Evolutionary conservation across 2,329 filamentous ascomycete genomes (phyloP).

Genomic region (Stemphylium beticola): DNA sequence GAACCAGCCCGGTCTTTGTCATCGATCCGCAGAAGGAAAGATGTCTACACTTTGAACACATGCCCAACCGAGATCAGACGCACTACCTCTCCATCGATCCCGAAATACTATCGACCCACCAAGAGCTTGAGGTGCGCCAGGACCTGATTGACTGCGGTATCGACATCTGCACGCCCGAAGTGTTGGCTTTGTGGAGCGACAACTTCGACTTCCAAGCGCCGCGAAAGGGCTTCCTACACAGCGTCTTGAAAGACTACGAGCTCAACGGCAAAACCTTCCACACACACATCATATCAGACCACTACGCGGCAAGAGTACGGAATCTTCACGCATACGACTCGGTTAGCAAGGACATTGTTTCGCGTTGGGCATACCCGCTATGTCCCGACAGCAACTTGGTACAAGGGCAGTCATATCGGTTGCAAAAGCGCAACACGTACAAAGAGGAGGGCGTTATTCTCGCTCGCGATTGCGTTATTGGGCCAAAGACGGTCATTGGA

Average conservation of each 20-base stretch:
- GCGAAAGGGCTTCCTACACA: conserved; percentile 85
- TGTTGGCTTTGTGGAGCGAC: conserved; percentile 93
- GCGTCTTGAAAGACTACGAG: conserved; percentile 95
- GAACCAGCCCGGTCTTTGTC: conserved; percentile 81
- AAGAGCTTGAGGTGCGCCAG: conserved; percentile 80
- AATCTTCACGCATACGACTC: conserved; percentile 90
- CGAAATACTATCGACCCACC: conserved; percentile 73
- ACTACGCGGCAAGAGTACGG: conserved; percentile 85
- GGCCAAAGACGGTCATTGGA: conserved; percentile 75
- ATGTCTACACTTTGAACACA: conserved; percentile 94
- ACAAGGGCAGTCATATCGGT: conserved; percentile 75
- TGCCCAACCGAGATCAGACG: conserved; percentile 70
- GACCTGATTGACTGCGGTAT: conserved; percentile 94
- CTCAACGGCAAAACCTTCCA: conserved; percentile 97
- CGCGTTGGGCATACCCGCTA: conserved; percentile 86
- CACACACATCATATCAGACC: conserved; percentile 79
- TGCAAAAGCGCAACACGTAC: conserved; percentile 73
- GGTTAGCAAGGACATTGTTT: conserved; percentile 84
- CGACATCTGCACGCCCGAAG: conserved; percentile 96
- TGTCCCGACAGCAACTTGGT: conserved; percentile 88
- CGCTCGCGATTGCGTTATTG: conserved; percentile 72
- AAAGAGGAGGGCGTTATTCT: conserved; percentile 79
- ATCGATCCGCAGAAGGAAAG: conserved; percentile 80
- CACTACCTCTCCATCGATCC: conserved; percentile 76
- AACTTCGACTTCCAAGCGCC: conserved; percentile 96